Evolutionary conservation across 371 early-diverging fungal genomes (phyloP), one percentile per base, ranked within the genome.

Genomic region (Lichtheimia ornata): DNA sequence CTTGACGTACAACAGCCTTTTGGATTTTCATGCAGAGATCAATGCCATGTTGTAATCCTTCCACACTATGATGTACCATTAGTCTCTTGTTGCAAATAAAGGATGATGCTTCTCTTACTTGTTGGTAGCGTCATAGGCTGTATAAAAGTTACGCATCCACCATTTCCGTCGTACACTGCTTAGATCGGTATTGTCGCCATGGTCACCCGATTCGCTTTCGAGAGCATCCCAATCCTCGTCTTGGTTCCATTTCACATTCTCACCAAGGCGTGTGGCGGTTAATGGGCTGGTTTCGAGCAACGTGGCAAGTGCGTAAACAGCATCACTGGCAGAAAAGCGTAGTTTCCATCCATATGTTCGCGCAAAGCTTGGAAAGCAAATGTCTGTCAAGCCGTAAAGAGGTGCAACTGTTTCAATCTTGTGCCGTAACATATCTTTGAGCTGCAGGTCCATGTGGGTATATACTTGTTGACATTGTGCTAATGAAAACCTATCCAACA

Each of bases 51-150:
- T 75, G 71, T 6, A 95, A 60, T 12, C 78, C 64, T 1, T 80
- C 79, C 24, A 84, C 74, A 59, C 82, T 86, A 44, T 52, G 2
- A 52, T n/a, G 25, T 5, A 20, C 14, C 4, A 27, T 61, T 20
- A 61, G 53, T 0, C 22, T 17, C 27, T 9, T 44, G 25, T 14
- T 25, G 12, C 5, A 41, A 2, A 9, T 41, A 17, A 3, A 24
- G 17, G 9, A 17, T 9, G 5, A n/a, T 15, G 4, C 15, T 18
- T 11, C 0, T 59, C 63, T 35, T 73, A 78, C 70, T 67, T 73
- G 22, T 82, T 81, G 14, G 94, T 72, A 4, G 96, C 89, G 69
- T 97, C 97, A 63, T 90, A 94, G 1, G 94, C 94, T 1, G 87
- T 79, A 70, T 84, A 96, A 69, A 95, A 96, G 52, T 92, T 91